Percentiles rank a stretch among this genome's conserved stretches.
Conservation (phyloP, 345 rosid species). For the Gossypium thurberi region DNA sequence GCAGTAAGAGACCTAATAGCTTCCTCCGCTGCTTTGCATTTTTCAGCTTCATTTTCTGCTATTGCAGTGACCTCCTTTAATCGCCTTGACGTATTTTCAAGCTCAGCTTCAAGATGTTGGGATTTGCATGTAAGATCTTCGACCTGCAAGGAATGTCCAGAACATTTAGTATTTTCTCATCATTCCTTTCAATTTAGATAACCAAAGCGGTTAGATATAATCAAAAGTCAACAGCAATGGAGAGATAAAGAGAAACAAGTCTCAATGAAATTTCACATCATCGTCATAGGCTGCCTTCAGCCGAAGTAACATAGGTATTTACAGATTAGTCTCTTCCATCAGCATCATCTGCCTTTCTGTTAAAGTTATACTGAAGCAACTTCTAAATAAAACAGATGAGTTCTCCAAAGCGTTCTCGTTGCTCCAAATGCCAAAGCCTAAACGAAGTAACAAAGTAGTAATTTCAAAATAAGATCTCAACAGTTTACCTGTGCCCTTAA, state of each 20-base stretch:
- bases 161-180: neutral
- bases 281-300: neutral
- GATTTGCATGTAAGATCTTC: conserved; percentile 59
- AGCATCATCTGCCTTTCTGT: neutral
- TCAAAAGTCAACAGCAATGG: neutral
- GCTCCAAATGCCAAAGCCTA: neutral
- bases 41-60: conserved; percentile 81
- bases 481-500: conserved; percentile 61
- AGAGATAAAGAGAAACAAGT: neutral
- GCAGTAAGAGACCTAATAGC: conserved; percentile 64
- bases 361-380: neutral
- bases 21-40: conserved; percentile 72
- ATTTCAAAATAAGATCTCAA: neutral
- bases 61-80: conserved; percentile 63
- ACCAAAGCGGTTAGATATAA: neutral
- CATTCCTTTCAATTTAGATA: neutral
- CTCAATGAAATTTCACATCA: neutral
- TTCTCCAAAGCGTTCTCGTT: neutral
- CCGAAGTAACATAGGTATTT: too few relatives aligned
- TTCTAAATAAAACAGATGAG: neutral
- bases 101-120: conserved; percentile 65
- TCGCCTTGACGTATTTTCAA: conserved; percentile 54
- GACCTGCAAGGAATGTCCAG: conserved; percentile 37
- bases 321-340: neutral
- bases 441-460: neutral